These are phyloP conservation scores for Solanum tacnaense DNA, from an alignment of 257 asterid species.

Conservation along the genomic window DNA sequence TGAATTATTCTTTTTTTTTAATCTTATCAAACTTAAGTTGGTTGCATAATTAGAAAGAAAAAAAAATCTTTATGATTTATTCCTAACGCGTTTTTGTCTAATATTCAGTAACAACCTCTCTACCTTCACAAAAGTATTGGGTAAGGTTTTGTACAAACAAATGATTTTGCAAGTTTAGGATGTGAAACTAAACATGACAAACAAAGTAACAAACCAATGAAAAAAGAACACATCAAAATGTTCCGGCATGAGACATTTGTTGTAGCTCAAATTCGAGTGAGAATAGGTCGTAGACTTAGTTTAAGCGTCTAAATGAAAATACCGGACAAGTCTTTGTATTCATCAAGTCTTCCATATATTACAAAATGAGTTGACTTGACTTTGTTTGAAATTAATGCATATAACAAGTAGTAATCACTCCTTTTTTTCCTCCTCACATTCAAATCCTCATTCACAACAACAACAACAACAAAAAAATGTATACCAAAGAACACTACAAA, in stretches of 20 bases:
- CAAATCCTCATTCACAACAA: background rate
- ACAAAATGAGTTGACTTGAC: background rate
- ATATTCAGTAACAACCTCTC: background rate
- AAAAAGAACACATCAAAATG: background rate
- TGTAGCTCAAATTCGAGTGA: background rate
- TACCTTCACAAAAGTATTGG: fast-evolving
- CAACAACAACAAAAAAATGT: background rate
- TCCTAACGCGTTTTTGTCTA: background rate
- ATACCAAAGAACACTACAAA: background rate
- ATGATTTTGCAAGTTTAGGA: background rate
- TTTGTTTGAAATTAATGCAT: background rate
- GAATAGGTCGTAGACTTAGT: background rate
- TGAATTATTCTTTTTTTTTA: background rate
- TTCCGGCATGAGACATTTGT: fast-evolving
- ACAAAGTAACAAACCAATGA: background rate
- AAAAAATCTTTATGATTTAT: background rate
- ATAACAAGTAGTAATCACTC: background rate
- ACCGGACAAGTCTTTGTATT: background rate
- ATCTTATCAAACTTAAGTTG: background rate
- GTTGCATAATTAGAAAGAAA: background rate
- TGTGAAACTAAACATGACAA: background rate
- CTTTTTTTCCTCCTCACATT: background rate
- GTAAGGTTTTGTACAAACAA: background rate
- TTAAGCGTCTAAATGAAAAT: no score
- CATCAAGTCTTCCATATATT: background rate